Evolutionary conservation across 2,329 filamentous ascomycete species (phyloP), one percentile per base, ranked within the genome.

Genomic region (Sporothrix dimorphospora): DNA sequence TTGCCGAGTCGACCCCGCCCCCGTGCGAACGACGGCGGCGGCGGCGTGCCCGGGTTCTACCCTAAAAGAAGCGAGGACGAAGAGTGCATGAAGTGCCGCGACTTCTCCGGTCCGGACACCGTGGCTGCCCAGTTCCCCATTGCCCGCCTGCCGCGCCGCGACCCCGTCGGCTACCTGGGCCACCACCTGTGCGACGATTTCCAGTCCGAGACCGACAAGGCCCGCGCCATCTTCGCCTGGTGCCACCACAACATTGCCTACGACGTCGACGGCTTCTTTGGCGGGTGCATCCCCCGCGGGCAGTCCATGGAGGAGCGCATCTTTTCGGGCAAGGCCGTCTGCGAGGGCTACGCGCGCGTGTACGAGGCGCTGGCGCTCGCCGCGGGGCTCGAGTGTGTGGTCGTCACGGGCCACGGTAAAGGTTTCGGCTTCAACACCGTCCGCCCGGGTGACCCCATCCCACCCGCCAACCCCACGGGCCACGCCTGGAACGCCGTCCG

Each of bases 401-500:
- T 95, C 0, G 85, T 97, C 1, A 82, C 84, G 1, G 94, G 95
- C 1, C 92, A 96, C 76, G 93, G 94, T 45, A 98, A 98, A 81
- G 96, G 96, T 0, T 95, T 87, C 76, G 93, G 94, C 0, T 91
- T 94, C 80, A 80, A 79, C 0, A 81, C 89, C 0, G 81, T 94
- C 8, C 83, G 85, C 51, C 86, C 89, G 0, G 92, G 92, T 3
- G 85, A 92, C 69, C 83, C 87, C 0, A 79, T 91, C 0, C 94
- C 94, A 1, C 86, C 89, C 0, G 87, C 86, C 24, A 83, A 90
- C 69, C 82, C 87, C 0, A 85, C 82, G 5, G 88, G 88, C 0
- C 95, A 98, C 80, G 95, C 96, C 0, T 98, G 96, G 96, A 98
- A 97, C 78, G 94, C 92, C 0, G 93, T 98, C 7, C 87, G 89